Evolutionary conservation across 352 stramenopile species (phyloP), one percentile per base, ranked within the genome.

Genomic region (Phytophthora pseudosyringae): DNA sequence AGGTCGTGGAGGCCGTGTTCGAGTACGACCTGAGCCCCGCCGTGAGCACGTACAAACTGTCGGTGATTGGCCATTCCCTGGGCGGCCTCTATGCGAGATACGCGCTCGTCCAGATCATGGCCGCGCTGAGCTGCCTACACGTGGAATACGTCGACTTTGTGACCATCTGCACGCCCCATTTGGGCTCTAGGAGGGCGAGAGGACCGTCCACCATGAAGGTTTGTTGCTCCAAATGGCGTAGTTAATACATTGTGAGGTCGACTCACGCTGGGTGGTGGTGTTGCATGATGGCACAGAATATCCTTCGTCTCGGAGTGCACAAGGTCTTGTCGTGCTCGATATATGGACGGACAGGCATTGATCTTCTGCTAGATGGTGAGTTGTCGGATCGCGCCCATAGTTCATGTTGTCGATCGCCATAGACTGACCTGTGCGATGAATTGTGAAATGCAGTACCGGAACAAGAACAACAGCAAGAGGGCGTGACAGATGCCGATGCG

Each of bases 161-260:
- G 12, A 93, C 86, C 26, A 78, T 94, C 29, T 94, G 82, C 60
- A 93, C 86, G 44, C 86, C 86, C 12, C 86, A 94, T 51, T 71
- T 94, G 18, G 86, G 86, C 46, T 91, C 81, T 11, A 81, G 84
- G 15, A 71, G 82, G n/a, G 80, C 83, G 12, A 83, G 79, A 44
- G 81, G 81, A 28, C 59, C 73, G 18, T 89, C 85, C 3, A 83
- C 73, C 7, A 57, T 93, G 48, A 91, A 91, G 79, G 83, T 93
- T 52, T n/a, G 54, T 55, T 21, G 18, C 26, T 25, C 18, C 32
- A 12, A n/a, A 7, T 39, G 33, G 36, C 40, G 32, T 35, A 28
- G 15, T 45, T 50, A 29, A 55, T 52, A 18, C 11, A 58, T 48
- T 59, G n/a, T 43, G 58, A 16, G 25, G 5, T 56, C 35, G 29